A percentile compares a stretch with the other conserved stretches of the same genome.
Conservation (phyloP, 1,284 basidiomycete genomes). For the Tilletiaria anomala region DNA sequence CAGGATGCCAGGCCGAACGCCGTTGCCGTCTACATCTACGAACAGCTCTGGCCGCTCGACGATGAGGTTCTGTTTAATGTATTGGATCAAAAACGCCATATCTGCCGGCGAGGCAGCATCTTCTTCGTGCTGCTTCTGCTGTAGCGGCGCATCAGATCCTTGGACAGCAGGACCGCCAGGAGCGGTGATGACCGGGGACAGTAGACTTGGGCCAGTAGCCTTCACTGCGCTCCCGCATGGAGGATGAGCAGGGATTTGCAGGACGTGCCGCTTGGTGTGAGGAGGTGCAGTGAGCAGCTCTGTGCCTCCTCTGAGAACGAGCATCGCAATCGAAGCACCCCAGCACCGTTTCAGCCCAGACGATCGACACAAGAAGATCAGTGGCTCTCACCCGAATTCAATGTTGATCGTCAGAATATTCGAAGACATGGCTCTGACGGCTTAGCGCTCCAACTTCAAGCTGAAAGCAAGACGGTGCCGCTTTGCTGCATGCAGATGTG, state of each 20-base stretch:
- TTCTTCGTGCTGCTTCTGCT: conserved; percentile 3
- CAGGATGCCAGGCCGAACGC: conserved; percentile 91
- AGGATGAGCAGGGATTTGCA: conserved; percentile 11
- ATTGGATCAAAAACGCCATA: conserved; percentile 61
- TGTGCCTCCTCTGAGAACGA: conserved; percentile 21
- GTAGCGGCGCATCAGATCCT: too few species aligned
- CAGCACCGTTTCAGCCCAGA: not conserved
- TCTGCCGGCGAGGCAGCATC: conserved; percentile 47
- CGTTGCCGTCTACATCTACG: conserved; percentile 58
- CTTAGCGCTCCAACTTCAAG: too few species aligned
- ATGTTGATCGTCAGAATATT: not conserved
- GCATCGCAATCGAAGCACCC: not conserved
- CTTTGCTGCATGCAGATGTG: too few species aligned
- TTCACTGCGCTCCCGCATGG: too few species aligned
- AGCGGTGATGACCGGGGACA: too few species aligned
- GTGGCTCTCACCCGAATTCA: not conserved
- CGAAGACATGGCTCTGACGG: too few species aligned
- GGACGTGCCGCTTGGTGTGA: conserved; percentile 23
- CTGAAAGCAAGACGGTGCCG: too few species aligned
- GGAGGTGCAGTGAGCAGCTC: conserved; percentile 33
- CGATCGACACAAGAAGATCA: not conserved
- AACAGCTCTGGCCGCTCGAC: conserved; percentile 79
- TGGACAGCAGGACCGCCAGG: too few species aligned
- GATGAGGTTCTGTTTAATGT: conserved; percentile 63
- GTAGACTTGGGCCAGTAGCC: too few species aligned